Evolutionary conservation across 2,329 filamentous ascomycete species (phyloP), one percentile per base, ranked within the genome.

Genomic region (Clonostachys sp.): DNA sequence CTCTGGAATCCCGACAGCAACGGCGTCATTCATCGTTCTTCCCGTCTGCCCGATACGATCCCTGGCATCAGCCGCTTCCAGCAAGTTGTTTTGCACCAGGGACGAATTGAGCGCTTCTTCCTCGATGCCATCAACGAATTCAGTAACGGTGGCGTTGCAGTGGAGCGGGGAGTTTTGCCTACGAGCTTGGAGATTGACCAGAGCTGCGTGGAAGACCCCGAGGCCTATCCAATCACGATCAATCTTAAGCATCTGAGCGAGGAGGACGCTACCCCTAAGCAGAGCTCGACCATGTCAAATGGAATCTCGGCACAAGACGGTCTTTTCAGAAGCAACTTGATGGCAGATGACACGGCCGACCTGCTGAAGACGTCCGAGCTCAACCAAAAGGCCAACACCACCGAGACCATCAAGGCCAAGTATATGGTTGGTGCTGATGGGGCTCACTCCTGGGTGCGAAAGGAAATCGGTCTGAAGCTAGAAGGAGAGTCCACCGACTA

Each of bases 391-490:
- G 59, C 42, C 17, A 50, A 49, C 38, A 89, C 59, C 64, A 30
- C 24, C 24, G 65, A 70, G 42, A 51, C 55, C 5, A 55, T 70
- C 5, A 54, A 59, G 14, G 66, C 65, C 14, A 69, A 83, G 57
- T 89, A 85, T 51, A 70, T 89, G 33, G 71, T 89, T 5, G 85
- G 84, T 1, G 83, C 80, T 41, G 85, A 88, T 52, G 85, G 85
- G 0, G 84, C 85, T 0, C 82, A 84, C 55, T 82, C 76, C 48
- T 87, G 83, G 81, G 81, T 79, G 0, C 67, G 84, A 38, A 71
- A 73, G 46, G 71, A 80, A 47, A 65, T 87, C 2, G 77, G 78
- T 0, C 74, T 80, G 34, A 67, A 74, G 34, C 66, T 84, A 42
- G 68, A 78, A 42, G 80, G 80, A 6, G 78, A 82, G 45, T 73